Evolutionary conservation across 1,284 basidiomycete genomes (phyloP).

Genomic region (Pseudozyma sp.): DNA sequence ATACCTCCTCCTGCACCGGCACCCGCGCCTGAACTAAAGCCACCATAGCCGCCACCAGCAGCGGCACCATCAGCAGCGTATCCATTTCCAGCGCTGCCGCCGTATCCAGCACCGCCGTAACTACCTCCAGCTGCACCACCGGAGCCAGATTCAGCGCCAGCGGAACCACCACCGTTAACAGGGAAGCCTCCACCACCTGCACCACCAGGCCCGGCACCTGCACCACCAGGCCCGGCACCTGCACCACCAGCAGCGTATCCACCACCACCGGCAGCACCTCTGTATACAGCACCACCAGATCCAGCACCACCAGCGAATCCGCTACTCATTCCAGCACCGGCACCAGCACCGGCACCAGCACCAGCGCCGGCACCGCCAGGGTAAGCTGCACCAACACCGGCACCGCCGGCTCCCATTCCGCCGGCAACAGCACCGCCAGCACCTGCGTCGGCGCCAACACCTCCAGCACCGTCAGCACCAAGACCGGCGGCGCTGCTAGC

Average conservation of each 20-base stretch:
- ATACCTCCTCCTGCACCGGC: neutral
- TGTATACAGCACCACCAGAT: neutral
- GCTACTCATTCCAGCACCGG: neutral
- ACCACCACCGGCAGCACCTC: neutral
- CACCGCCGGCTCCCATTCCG: constrained; percentile 4
- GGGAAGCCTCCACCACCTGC: neutral
- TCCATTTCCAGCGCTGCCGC: neutral
- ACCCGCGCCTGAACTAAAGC: neutral
- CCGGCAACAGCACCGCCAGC: constrained; percentile 11
- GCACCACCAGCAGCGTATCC: neutral
- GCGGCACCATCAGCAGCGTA: neutral
- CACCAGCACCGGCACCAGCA: constrained; percentile 1
- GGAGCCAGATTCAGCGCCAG: neutral
- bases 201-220: neutral
- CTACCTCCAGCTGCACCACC: constrained; percentile 9
- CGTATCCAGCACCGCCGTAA: neutral
- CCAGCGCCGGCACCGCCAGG: constrained; percentile 2
- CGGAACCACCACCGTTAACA: neutral
- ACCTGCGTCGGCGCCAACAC: neutral
- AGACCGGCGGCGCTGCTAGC: neutral
- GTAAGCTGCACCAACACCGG: neutral
- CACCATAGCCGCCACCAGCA: neutral
- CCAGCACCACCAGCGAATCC: neutral
- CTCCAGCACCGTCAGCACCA: constrained; percentile 1
- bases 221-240: constrained; percentile 1